Evolutionary conservation across 2,329 filamentous ascomycete species (phyloP).

Genomic region (Diaporthe citriasiana): DNA sequence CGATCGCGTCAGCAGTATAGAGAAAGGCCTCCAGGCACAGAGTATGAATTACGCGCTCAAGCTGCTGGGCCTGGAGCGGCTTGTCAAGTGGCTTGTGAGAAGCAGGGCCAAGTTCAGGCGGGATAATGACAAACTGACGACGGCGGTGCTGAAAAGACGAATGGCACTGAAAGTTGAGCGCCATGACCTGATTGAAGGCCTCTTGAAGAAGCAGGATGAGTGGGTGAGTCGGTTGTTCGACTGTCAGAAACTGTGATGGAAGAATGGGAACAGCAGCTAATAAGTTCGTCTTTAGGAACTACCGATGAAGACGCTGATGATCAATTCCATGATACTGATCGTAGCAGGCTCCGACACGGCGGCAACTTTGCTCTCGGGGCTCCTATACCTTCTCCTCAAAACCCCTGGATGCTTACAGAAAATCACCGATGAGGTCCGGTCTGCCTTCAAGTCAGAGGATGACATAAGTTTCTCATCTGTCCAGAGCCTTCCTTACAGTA

Average conservation of each 20-base stretch:
- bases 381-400: slow-evolving; percentile 48
- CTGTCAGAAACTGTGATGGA: background rate
- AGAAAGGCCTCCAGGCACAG: slow-evolving; percentile 44
- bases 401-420: slow-evolving; percentile 51
- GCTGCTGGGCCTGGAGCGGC: slow-evolving; percentile 38
- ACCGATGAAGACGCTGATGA: slow-evolving; percentile 26
- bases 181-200: slow-evolving; percentile 47
- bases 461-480: slow-evolving; percentile 54
- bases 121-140: background rate
- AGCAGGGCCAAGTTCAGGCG: slow-evolving; percentile 20
- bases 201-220: slow-evolving; percentile 46
- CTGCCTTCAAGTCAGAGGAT: slow-evolving; percentile 50
- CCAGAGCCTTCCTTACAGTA: slow-evolving; percentile 54
- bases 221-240: slow-evolving; percentile 7
- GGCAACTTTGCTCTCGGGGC: slow-evolving; percentile 50
- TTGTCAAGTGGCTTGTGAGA: slow-evolving; percentile 29
- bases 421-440: slow-evolving; percentile 56
- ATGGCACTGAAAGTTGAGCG: slow-evolving; percentile 43
- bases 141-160: slow-evolving; percentile 40
- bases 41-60: slow-evolving; percentile 17
- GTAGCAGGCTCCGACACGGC: slow-evolving; percentile 54
- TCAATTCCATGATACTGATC: slow-evolving; percentile 45
- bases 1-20: slow-evolving; percentile 49
- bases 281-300: slow-evolving; percentile 38
- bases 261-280: background rate